Percentiles rank a stretch among this genome's conserved stretches.
Conservation (phyloP, 1,284 basidiomycete species). For the Apiotrichum siamense region DNA sequence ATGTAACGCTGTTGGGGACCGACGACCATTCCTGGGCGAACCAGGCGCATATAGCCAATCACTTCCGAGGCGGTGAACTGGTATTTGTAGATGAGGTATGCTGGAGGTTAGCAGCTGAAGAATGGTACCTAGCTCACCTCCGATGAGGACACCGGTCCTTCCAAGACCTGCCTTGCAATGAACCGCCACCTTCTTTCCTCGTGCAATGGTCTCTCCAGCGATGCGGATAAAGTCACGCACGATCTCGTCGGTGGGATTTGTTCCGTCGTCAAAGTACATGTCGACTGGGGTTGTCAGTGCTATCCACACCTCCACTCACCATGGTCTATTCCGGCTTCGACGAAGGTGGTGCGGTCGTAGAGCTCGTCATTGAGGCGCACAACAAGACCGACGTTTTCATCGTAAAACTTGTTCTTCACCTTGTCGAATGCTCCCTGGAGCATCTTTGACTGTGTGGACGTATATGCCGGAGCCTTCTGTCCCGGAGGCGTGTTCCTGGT, state of each 20-base stretch:
- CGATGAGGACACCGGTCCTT: conserved; percentile 75
- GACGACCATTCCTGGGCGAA: conserved; percentile 85
- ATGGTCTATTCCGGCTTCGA: conserved; percentile 82
- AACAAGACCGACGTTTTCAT: conserved; percentile 80
- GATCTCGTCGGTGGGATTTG: conserved; percentile 79
- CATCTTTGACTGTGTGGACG: conserved; percentile 44
- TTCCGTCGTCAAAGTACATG: conserved; percentile 95
- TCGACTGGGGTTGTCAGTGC: conserved; percentile 22
- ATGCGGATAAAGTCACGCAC: conserved; percentile 82
- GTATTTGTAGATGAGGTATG: conserved; percentile 98
- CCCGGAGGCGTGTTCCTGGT: neutral
- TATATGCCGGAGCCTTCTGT: conserved; percentile 1
- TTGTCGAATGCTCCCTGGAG: conserved; percentile 72
- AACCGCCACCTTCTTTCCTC: conserved; percentile 74
- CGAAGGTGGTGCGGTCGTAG: conserved; percentile 80
- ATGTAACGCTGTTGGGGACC: conserved; percentile 81
- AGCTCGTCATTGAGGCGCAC: conserved; percentile 91
- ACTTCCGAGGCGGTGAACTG: conserved; percentile 97
- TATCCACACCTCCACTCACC: conserved; percentile 6
- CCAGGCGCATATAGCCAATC: conserved; percentile 96
- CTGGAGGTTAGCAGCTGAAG: conserved; percentile 45
- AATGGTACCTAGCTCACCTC: conserved; percentile 45
- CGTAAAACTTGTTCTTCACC: conserved; percentile 86
- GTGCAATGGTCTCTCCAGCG: conserved; percentile 67
- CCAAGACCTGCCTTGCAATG: conserved; percentile 57